Percentiles rank a stretch among this genome's conserved stretches.
Conservation (phyloP, 441 rosid species). For the Dalechampia spathulata region DNA sequence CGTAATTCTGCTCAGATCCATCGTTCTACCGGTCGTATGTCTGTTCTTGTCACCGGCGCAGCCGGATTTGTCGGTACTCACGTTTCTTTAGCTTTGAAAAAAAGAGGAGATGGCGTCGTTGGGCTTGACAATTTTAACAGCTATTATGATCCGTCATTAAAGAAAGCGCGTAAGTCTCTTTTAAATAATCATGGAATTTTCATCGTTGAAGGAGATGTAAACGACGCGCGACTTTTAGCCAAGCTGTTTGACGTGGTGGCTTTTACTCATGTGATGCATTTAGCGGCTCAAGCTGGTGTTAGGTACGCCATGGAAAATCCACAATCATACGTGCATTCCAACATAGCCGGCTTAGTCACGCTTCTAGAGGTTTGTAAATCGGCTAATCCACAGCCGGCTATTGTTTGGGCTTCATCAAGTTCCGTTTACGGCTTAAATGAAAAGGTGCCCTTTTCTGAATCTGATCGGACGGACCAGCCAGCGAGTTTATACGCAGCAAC, state of each 20-base stretch:
- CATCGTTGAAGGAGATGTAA: constrained; percentile 70
- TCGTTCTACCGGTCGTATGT: constrained; percentile 44
- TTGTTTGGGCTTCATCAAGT: constrained; percentile 94
- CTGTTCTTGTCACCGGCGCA: constrained; percentile 86
- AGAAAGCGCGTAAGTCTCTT: constrained; percentile 49
- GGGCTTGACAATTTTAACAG: constrained; percentile 82
- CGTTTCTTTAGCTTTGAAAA: constrained; percentile 59
- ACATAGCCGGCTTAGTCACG: constrained; percentile 73
- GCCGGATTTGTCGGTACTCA: constrained; percentile 91
- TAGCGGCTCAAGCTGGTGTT: constrained; percentile 97
- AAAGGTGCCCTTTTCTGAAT: constrained; percentile 69
- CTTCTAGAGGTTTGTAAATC: constrained; percentile 72
- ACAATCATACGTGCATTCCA: constrained; percentile 66
- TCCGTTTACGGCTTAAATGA: constrained; percentile 86
- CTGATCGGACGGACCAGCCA: constrained; percentile 76
- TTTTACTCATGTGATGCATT: constrained; percentile 87
- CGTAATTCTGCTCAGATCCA: constrained; percentile 73
- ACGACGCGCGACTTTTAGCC: constrained; percentile 54
- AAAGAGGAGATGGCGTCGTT: constrained; percentile 91
- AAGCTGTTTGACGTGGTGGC: constrained; percentile 80
- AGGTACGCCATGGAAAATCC: constrained; percentile 94
- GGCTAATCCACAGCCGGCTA: constrained; percentile 80
- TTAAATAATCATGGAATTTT: constrained; percentile 43
- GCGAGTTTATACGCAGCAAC: constrained; percentile 93
- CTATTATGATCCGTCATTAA: constrained; percentile 82